phyloP scores from a whole-genome alignment of 768 basidiomycete genomes.

The Auricularia auricula-judae region DNA sequence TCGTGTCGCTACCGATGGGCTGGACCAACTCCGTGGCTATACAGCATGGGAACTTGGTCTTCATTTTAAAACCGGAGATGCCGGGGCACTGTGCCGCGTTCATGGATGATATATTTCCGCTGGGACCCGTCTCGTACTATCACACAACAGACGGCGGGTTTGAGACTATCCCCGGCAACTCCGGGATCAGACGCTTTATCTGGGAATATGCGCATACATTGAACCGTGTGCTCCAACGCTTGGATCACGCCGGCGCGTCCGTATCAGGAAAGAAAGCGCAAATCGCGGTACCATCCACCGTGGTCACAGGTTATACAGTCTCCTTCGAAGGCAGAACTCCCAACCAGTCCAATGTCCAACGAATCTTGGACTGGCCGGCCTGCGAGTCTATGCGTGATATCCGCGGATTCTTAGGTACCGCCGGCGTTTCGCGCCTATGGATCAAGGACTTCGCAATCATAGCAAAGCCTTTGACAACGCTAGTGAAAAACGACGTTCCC shows the following conservation, averaged over 20 bases:
- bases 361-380: conserved; percentile 15
- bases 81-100: too few relatives aligned
- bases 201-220: conserved; percentile 28
- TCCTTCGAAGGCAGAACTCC: conserved; percentile 23
- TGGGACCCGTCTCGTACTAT: too few relatives aligned
- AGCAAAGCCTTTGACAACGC: conserved; percentile 8
- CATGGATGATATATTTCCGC: too few relatives aligned
- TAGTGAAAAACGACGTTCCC: conserved; percentile 14
- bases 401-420: conserved; percentile 16
- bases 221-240: conserved; percentile 25
- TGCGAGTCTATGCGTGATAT: conserved; percentile 13
- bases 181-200: conserved; percentile 24
- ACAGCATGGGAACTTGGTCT: too few relatives aligned
- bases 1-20: too few relatives aligned
- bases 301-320: conserved; percentile 28
- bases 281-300: conserved; percentile 17
- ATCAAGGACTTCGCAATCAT: conserved; percentile 14
- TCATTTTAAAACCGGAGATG: too few relatives aligned
- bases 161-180: conserved; percentile 27
- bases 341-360: conserved; percentile 16
- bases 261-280: conserved; percentile 26
- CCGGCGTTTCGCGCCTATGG: conserved; percentile 12
- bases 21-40: too few relatives aligned
- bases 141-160: not conserved
- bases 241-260: conserved; percentile 26